Base-by-base conservation (phyloP, 129 eudicot species). In the Flaveria ramosissima region DNA sequence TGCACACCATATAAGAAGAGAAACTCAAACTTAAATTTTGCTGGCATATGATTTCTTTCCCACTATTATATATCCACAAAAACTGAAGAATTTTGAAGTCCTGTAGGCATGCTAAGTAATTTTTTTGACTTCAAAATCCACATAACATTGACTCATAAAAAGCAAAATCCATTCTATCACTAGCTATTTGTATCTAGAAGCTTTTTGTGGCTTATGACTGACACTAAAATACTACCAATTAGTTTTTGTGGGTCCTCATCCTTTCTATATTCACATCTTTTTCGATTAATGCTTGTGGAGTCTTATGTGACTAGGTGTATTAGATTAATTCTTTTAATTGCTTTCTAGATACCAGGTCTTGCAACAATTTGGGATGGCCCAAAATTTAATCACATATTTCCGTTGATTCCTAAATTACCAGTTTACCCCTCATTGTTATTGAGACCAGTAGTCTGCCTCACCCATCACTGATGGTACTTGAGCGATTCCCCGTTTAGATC, bases 271-370 rank as follows among this genome's bases (percentile, higher is more conserved):
- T 75, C 72, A 47, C 23, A 7, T 30, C 6, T 11, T 46, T 60
- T 62, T 9, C n/a, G 15, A 62, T n/a, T 46, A 62, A 27, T 62
- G 79, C 61, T 46, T 75, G 43, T 63, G 62, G 62, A 75, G 71
- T 75, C 36, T 27, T 19, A 24, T 47, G 46, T 74, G 10, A 42
- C 17, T 46, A 21, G 6, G 55, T 57, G 21, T 60, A 57, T 46
- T 45, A 57, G 9, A 41, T 16, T 19, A 73, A 73, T 19, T 20
- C 32, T 17, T 56, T 20, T 73, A 23, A 73, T 56, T 36, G 41
- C 41, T 4, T 36, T 36, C 41, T 36, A 36, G 41, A 36, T 36
- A 36, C 41, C 78, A 62, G 24, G 60, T 47, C 9, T 26, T 27
- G 60, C 16, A 65, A 15, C 71, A 45, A 24, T 9, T 27, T 62